Conservation (phyloP, 1,139 yeast genomes). For the Blastobotrys serpentis region DNA sequence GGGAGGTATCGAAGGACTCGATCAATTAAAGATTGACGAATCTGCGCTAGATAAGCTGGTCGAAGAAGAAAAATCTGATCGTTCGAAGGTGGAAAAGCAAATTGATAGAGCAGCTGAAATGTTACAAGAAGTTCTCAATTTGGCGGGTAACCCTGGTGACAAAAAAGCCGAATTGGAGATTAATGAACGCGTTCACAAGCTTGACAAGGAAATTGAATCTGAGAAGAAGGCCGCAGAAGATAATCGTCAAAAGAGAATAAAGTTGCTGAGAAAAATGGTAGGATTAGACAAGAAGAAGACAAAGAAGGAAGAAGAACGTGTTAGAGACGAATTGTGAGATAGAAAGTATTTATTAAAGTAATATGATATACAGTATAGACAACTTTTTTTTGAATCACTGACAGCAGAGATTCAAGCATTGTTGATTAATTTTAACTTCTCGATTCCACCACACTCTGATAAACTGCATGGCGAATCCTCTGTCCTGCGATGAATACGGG, state of each 20-base stretch:
- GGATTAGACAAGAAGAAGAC: background rate
- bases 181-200: background rate
- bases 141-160: background rate
- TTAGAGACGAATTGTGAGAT: slow-evolving; percentile 6
- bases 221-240: slow-evolving; percentile 6
- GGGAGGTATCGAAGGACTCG: slow-evolving; percentile 6
- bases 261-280: background rate
- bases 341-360: slow-evolving; percentile 6
- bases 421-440: slow-evolving; percentile 9
- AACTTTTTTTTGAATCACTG: background rate
- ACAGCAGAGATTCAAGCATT: slow-evolving; percentile 2
- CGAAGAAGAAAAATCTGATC: slow-evolving; percentile 4
- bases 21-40: slow-evolving; percentile 9
- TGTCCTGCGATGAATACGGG: slow-evolving; percentile 61
- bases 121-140: slow-evolving; percentile 6
- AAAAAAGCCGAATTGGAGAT: background rate
- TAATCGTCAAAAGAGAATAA: slow-evolving; percentile 5
- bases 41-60: slow-evolving; percentile 3
- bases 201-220: background rate
- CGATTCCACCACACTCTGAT: slow-evolving; percentile 57
- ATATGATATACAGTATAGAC: background rate
- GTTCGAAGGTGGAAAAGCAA: slow-evolving; percentile 3
- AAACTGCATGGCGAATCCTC: slow-evolving; percentile 54
- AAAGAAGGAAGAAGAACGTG: background rate
- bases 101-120: slow-evolving; percentile 12